phyloP scores from a whole-genome alignment of 2,329 filamentous ascomycete genomes.

The Massarina eburnea region DNA sequence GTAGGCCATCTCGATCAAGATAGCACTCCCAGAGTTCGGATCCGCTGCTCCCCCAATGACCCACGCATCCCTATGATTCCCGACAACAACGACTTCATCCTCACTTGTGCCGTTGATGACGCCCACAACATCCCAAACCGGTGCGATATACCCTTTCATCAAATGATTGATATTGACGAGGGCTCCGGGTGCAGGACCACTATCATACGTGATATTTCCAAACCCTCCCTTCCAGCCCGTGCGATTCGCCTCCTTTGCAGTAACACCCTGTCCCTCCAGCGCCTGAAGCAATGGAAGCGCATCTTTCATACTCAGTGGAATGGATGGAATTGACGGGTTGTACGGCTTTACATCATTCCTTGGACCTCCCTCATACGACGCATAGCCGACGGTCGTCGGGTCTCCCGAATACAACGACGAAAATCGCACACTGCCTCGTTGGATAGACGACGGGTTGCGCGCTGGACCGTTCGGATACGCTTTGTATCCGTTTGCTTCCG shows the following conservation, averaged over 20 bases:
- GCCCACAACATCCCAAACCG: conserved; percentile 72
- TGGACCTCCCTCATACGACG: conserved; percentile 29
- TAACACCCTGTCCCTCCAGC: conserved; percentile 36
- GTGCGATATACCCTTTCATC: conserved; percentile 76
- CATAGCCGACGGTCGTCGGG: conserved; percentile 32
- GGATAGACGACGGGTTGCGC: conserved; percentile 44
- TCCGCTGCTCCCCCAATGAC: conserved; percentile 52
- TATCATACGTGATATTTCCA: conserved; percentile 34
- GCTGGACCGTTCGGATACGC: conserved; percentile 46
- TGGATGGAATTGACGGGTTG: conserved; percentile 38
- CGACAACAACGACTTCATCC: conserved; percentile 53
- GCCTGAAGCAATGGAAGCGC: conserved; percentile 34
- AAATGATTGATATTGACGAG: conserved; percentile 55
- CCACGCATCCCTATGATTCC: conserved; percentile 55
- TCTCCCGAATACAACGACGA: conserved; percentile 55
- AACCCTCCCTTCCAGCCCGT: conserved; percentile 36
- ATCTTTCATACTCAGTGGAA: conserved; percentile 33
- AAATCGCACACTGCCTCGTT: conserved; percentile 55
- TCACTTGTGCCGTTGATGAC: conserved; percentile 64
- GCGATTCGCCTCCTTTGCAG: conserved; percentile 34
- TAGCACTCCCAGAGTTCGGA: conserved; percentile 49
- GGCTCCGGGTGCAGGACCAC: conserved; percentile 54
- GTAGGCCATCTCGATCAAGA: conserved; percentile 49
- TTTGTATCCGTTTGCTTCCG: conserved; percentile 43
- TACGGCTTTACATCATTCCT: conserved; percentile 27